phyloP scores from a whole-genome alignment of 306 rosid species.

The Quercus gilva region DNA sequence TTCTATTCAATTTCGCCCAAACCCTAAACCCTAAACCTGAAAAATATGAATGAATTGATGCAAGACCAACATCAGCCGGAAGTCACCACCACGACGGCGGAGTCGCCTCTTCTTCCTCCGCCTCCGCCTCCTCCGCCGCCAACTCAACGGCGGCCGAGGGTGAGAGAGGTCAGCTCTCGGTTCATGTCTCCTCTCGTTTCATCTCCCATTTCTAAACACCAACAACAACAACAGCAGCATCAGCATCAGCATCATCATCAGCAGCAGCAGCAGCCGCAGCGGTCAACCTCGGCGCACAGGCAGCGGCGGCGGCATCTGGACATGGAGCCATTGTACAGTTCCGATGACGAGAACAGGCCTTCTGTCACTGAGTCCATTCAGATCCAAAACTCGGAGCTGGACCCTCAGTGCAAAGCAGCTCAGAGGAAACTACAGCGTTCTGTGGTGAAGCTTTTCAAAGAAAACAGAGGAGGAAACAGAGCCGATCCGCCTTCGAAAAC shows the following conservation, averaged over 20 bases:
- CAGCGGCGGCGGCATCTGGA: constrained; percentile 48
- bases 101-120: constrained; percentile 27
- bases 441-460: constrained; percentile 46
- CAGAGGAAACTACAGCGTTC: constrained; percentile 54
- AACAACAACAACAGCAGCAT: neutral
- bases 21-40: neutral
- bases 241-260: constrained; percentile 1
- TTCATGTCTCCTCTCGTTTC: constrained; percentile 66
- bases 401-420: constrained; percentile 28
- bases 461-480: constrained; percentile 44
- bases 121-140: constrained; percentile 53
- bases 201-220: constrained; percentile 2
- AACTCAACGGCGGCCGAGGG: constrained; percentile 67
- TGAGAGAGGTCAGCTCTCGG: constrained; percentile 83
- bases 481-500: constrained; percentile 40
- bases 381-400: constrained; percentile 46
- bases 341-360: constrained; percentile 51
- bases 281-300: constrained; percentile 33
- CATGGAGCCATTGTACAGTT: constrained; percentile 36
- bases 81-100: constrained; percentile 12
- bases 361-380: constrained; percentile 10
- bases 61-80: constrained; percentile 7
- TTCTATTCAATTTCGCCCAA: neutral
- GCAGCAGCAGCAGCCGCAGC: constrained; percentile 21
- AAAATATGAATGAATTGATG: constrained; percentile 26